These are phyloP conservation scores for Trichoderma gracile DNA, from an alignment of 2,329 filamentous ascomycete species.

Conservation along the genomic window DNA sequence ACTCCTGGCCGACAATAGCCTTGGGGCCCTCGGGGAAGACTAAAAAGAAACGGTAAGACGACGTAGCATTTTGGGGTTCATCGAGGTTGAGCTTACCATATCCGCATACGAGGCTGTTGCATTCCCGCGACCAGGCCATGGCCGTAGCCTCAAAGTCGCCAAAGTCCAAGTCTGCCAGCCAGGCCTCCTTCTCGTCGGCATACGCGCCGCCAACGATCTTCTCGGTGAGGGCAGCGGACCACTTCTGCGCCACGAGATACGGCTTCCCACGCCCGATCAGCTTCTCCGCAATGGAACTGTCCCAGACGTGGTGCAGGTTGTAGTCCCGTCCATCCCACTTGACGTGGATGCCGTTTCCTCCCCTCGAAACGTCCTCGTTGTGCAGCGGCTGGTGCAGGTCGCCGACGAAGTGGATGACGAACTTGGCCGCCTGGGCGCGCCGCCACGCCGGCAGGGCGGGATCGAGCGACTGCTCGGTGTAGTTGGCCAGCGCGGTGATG, in stretches of 20 bases:
- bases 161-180: slow-evolving; percentile 60
- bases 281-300: slow-evolving; percentile 67
- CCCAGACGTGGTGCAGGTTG: slow-evolving; percentile 75
- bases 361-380: slow-evolving; percentile 61
- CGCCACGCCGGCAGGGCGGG: slow-evolving; percentile 46
- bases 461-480: slow-evolving; percentile 58
- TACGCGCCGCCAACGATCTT: slow-evolving; percentile 61
- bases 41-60: neutral
- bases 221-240: slow-evolving; percentile 57
- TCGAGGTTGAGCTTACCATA: slow-evolving; percentile 49
- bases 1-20: slow-evolving; percentile 60
- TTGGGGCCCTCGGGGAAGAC: slow-evolving; percentile 63
- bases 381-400: slow-evolving; percentile 71
- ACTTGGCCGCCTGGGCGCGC: slow-evolving; percentile 63
- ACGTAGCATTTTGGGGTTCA: neutral
- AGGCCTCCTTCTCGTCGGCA: slow-evolving; percentile 48
- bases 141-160: slow-evolving; percentile 56
- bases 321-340: slow-evolving; percentile 56
- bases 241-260: slow-evolving; percentile 53
- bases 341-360: slow-evolving; percentile 69
- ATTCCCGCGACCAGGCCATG: slow-evolving; percentile 63
- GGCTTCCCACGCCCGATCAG: slow-evolving; percentile 56
- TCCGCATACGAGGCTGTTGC: slow-evolving; percentile 62
- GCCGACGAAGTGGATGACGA: slow-evolving; percentile 67
- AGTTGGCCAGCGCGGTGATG: slow-evolving; percentile 60